These are phyloP conservation scores for Candida wancherniae DNA, from an alignment of 805 yeast species.

Conservation along the genomic window DNA sequence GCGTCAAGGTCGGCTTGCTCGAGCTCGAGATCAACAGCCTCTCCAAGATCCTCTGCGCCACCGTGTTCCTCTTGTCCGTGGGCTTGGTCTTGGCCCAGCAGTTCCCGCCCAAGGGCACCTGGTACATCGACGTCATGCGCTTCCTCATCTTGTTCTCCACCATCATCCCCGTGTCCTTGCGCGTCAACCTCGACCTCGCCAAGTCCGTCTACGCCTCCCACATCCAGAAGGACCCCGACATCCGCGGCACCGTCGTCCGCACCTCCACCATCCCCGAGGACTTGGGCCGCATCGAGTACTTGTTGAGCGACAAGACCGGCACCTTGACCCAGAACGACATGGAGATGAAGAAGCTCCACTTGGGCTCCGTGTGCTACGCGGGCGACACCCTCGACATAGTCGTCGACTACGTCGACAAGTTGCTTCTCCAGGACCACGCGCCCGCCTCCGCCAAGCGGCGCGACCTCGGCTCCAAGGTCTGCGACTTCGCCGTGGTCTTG, in stretches of 20 bases:
- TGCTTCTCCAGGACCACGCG: constrained; percentile 5
- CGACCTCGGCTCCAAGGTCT: constrained; percentile 69
- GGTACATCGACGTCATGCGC: constrained; percentile 91
- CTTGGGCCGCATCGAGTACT: constrained; percentile 89
- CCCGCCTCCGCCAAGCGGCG: constrained; percentile 40
- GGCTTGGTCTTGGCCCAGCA: constrained; percentile 79
- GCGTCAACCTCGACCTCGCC: constrained; percentile 93
- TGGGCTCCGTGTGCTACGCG: constrained; percentile 90
- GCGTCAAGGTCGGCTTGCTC: constrained; percentile 82
- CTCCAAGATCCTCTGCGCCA: constrained; percentile 81
- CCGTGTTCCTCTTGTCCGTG: constrained; percentile 75
- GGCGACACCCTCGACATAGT: constrained; percentile 91
- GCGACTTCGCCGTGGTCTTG: constrained; percentile 74
- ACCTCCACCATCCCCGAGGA: constrained; percentile 98
- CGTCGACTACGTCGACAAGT: constrained; percentile 50
- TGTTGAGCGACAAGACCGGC: constrained; percentile 93
- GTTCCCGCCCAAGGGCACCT: constrained; percentile 49
- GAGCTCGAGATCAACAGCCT: constrained; percentile 87
- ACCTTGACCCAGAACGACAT: constrained; percentile 96
- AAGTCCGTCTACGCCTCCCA: constrained; percentile 94
- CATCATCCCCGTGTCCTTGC: constrained; percentile 89
- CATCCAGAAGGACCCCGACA: constrained; percentile 79
- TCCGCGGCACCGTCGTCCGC: constrained; percentile 86
- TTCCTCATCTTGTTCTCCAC: constrained; percentile 89
- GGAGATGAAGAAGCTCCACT: constrained; percentile 89